Conservation (phyloP, 768 basidiomycete species). For the Termitomyces sp. region DNA sequence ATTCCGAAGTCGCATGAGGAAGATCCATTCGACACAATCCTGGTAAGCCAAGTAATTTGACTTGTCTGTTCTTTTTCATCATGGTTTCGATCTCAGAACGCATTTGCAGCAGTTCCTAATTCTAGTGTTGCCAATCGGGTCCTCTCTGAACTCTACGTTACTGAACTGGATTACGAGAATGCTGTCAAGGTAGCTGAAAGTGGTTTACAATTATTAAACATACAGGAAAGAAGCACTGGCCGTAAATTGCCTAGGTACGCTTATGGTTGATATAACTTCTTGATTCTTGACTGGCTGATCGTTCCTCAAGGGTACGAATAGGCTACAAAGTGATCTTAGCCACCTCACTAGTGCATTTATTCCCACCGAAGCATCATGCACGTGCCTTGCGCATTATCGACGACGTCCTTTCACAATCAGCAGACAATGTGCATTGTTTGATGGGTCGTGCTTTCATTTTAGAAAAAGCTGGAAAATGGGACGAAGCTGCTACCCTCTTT, state of each 20-base stretch:
- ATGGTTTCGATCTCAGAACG: slow-evolving; percentile 38
- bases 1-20: slow-evolving; percentile 35
- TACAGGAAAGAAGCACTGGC: slow-evolving; percentile 56
- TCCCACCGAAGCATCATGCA: slow-evolving; percentile 85
- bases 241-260: slow-evolving; percentile 48
- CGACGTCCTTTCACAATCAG: slow-evolving; percentile 61
- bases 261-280: not conserved
- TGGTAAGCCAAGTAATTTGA: slow-evolving; percentile 45
- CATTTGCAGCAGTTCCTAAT: slow-evolving; percentile 44
- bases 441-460: slow-evolving; percentile 76
- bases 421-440: slow-evolving; percentile 61
- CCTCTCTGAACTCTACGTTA: slow-evolving; percentile 59
- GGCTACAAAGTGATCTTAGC: slow-evolving; percentile 72
- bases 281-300: not conserved
- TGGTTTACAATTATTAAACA: slow-evolving; percentile 56
- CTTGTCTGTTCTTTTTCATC: not conserved
- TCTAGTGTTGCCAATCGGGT: slow-evolving; percentile 70
- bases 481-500: slow-evolving; percentile 63
- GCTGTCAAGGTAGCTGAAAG: slow-evolving; percentile 69
- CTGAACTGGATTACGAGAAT: slow-evolving; percentile 71
- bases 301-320: slow-evolving; percentile 49
- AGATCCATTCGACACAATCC: slow-evolving; percentile 58
- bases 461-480: slow-evolving; percentile 63
- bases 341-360: slow-evolving; percentile 78
- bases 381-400: slow-evolving; percentile 75